Percentiles rank a stretch among this genome's conserved stretches.
phyloP scores from a whole-genome alignment of 2,329 filamentous ascomycete species.

The Aurifilum marmelostoma region DNA sequence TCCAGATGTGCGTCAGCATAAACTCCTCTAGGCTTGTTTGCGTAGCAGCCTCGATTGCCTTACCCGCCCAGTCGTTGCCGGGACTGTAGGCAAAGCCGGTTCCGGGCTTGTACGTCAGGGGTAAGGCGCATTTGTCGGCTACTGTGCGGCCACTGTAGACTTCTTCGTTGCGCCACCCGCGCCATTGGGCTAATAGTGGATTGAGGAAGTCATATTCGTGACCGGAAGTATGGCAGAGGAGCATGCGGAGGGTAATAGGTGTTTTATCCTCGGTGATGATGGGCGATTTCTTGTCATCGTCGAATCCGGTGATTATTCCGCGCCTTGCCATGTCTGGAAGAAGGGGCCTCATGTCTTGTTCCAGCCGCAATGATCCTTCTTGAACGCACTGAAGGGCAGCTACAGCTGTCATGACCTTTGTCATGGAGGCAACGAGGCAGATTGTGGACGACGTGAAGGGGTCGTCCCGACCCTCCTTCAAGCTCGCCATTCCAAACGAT shows the following conservation, averaged over 20 bases:
- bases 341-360: constrained; percentile 42
- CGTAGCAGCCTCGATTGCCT: constrained; percentile 33
- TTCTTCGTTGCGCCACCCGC: constrained; percentile 33
- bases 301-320: constrained; percentile 48
- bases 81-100: constrained; percentile 36
- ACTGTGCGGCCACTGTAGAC: constrained; percentile 28
- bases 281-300: constrained; percentile 38
- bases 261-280: constrained; percentile 35
- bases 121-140: constrained; percentile 32
- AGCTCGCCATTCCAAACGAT: constrained; percentile 32
- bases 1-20: constrained; percentile 31
- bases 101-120: constrained; percentile 38
- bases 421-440: constrained; percentile 41
- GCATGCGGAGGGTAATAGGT: constrained; percentile 48
- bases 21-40: constrained; percentile 34
- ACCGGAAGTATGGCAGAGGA: constrained; percentile 53
- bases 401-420: constrained; percentile 45
- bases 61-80: constrained; percentile 38
- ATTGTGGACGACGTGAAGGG: constrained; percentile 34
- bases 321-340: constrained; percentile 49
- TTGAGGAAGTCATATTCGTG: constrained; percentile 44
- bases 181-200: constrained; percentile 31
- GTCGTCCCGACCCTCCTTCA: constrained; percentile 32
- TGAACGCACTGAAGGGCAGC: constrained; percentile 47
- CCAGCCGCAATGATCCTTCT: constrained; percentile 39